Base-by-base conservation (phyloP, 768 basidiomycete genomes). In the Boletus tomentosulus region DNA sequence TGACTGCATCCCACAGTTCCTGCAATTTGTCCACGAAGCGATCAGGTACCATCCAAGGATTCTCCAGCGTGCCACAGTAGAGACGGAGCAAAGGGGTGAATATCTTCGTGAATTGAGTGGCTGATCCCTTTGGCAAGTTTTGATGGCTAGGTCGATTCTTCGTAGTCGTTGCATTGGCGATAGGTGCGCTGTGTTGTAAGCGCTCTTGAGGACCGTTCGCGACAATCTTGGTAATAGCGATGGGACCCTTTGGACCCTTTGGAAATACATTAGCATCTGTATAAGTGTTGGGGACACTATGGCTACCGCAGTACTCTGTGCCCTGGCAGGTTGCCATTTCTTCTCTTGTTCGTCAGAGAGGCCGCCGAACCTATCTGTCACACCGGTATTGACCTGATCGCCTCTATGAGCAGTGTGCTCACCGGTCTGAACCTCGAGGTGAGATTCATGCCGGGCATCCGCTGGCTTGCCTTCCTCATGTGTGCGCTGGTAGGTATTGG, bases 141-240 rank as follows among this genome's bases (percentile, higher is more conserved):
- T 51, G 50, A 51, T 37, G 42, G 33, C 10, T 51, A 1, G 43
- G 25, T 1, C 25, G 11, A 19, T 4, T 12, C 50, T 37, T 34
- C 7, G 16, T 11, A 22, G 15, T 44, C 7, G n/a, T 30, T 0
- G 34, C 50, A 19, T 16, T 37, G 10, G 24, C 13, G 16, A 51
- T 51, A 1, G 16, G 15, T 6, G 25, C 24, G n/a, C 50, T 51
- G 34, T 44, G 9, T 6, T 28, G 33, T 2, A 51, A 16, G 33
- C 8, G 43, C 34, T 51, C 42, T 22, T 51, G 50, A 45, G 43
- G 50, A 24, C 43, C 43, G 30, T 51, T 51, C 19, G 42, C 12
- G 6, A 44, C 13, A 15, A 51, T 51, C 24, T 8, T 31, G 6
- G 30, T 31, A 10, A 4, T 50, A 3, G 49, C 33, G 11, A 34